Evolutionary conservation across 306 rosid species (phyloP).

Genomic region (Lagenaria siceraria): DNA sequence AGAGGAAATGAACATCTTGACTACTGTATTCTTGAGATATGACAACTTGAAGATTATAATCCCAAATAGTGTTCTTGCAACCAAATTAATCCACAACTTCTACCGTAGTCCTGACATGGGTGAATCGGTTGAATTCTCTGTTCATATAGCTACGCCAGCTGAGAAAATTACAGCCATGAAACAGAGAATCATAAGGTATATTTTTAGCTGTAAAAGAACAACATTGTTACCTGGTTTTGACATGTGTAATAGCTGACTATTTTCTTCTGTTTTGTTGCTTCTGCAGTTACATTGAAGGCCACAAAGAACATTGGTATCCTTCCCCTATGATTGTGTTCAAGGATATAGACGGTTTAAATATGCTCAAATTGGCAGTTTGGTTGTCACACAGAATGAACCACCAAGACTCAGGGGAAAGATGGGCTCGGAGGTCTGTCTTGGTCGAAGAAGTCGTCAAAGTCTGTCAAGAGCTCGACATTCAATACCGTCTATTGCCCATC

Average conservation of each 20-base stretch:
- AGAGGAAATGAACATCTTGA: constrained; percentile 96
- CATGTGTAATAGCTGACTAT: neutral
- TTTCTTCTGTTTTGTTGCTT: neutral
- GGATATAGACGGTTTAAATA: constrained; percentile 42
- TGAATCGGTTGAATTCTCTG: constrained; percentile 55
- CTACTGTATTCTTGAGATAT: constrained; percentile 64
- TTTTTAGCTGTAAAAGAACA: neutral
- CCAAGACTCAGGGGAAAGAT: constrained; percentile 83
- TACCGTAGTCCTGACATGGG: constrained; percentile 95
- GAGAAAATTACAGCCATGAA: constrained; percentile 51
- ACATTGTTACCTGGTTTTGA: neutral
- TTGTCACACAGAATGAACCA: constrained; percentile 62
- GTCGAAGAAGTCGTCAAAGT: constrained; percentile 69
- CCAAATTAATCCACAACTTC: constrained; percentile 54
- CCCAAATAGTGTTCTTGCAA: constrained; percentile 70
- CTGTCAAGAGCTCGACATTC: constrained; percentile 64
- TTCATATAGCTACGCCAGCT: constrained; percentile 63
- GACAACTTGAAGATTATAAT: constrained; percentile 48
- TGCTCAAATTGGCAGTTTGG: constrained; percentile 54
- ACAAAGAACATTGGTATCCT: constrained; percentile 86
- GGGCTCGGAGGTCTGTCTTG: constrained; percentile 39
- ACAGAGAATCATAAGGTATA: constrained; percentile 51
- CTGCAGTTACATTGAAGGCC: constrained; percentile 65
- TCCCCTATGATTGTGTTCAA: constrained; percentile 43
- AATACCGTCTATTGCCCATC: constrained; percentile 51